Base-by-base conservation (phyloP, 164 flowering plant species). In the Vitis riparia region DNA sequence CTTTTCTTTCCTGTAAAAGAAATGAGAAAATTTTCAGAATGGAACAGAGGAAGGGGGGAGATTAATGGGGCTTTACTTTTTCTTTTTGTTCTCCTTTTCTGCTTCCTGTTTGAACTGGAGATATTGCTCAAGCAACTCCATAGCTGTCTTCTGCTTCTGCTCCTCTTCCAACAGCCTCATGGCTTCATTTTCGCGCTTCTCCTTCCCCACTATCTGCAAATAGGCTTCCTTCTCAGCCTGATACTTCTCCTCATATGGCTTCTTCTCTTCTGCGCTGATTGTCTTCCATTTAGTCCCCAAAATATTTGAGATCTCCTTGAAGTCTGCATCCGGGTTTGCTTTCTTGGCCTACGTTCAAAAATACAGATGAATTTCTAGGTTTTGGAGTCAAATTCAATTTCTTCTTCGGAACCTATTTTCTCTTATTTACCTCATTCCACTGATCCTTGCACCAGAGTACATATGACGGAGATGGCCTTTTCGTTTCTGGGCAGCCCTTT, bases 111-210 rank as follows among this genome's bases (percentile, higher is more conserved):
- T 85, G 82, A 91, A 95, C 72, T 85, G 91, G 6, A 91, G 77
- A 74, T 91, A 95, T 73, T 95, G 97, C 16, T 92, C 94, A 67
- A 92, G 90, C 80, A 95, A 77, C 68, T 91, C 97, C 91, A 92
- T 90, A 10, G 99, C 99, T 1, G 86, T 89, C 74, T 88, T 95
- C 80, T 95, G 99, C 15, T 92, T 95, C 70, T 91, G 93, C 73
- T 91, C 97, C 12, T 91, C 96, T 27, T 91, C 94, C 65, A 89
- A 79, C 1, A 95, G 87, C 78, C 80, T 90, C 94, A 95, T 84
- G 2, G 99, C 98, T 71, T 92, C 99, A 23, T 71, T 83, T 76
- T 95, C 96, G 2, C 99, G 89, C 79, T 89, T 95, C 79, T 92
- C 97, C 71, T 86, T 89, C 3, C 90, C 88, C 2, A 88, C 77